These are phyloP conservation scores for Fusarium chlamydosporum DNA, from an alignment of 2,329 filamentous ascomycete species.

Conservation along the genomic window DNA sequence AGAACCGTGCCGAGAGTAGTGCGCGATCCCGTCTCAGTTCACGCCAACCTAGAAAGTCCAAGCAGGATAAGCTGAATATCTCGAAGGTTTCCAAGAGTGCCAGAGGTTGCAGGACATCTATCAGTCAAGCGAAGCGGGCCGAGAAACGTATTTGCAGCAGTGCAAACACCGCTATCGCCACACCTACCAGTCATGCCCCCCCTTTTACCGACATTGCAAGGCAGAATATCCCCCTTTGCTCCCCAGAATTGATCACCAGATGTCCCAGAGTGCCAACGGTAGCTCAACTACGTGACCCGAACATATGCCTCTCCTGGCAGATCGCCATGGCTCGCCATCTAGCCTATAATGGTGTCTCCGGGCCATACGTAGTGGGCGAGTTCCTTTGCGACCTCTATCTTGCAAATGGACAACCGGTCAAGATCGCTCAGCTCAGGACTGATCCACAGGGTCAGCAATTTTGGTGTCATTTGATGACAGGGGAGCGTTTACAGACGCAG, in stretches of 20 bases:
- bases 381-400: slow-evolving; percentile 42
- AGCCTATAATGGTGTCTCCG: slow-evolving; percentile 18
- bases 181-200: too few species aligned
- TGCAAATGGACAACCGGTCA: slow-evolving; percentile 25
- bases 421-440: slow-evolving; percentile 24
- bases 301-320: slow-evolving; percentile 32
- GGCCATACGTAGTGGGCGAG: slow-evolving; percentile 46
- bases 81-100: slow-evolving; percentile 17
- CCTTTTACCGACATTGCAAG: neutral
- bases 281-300: slow-evolving; percentile 10
- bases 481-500: slow-evolving; percentile 2
- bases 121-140: neutral
- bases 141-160: neutral
- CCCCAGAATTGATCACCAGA: neutral
- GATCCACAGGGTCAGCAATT: slow-evolving; percentile 6
- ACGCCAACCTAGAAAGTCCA: neutral
- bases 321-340: slow-evolving; percentile 41
- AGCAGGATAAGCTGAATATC: neutral
- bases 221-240: slow-evolving; percentile 8
- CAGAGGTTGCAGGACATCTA: slow-evolving; percentile 2
- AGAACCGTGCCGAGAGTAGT: neutral
- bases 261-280: slow-evolving; percentile 25
- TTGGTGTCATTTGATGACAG: slow-evolving; percentile 36
- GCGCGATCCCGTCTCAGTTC: neutral
- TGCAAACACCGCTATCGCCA: slow-evolving; percentile 2